Percentiles rank a stretch among this genome's conserved stretches.
phyloP scores from a whole-genome alignment of 371 early-diverging fungal genomes.

The Mucor piriformis region DNA sequence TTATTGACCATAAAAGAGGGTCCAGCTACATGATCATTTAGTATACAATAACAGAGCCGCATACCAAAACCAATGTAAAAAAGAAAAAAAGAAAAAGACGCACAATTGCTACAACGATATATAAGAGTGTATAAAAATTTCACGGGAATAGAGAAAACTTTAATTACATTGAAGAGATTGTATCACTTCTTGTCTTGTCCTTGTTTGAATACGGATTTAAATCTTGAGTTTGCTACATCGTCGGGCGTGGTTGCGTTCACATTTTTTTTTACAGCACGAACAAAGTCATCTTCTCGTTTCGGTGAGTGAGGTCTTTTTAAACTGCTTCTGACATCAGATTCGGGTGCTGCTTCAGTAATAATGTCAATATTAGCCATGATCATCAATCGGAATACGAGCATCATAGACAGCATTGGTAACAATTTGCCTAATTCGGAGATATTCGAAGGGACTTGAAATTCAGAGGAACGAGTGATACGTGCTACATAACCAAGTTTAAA shows the following conservation, averaged over 20 bases:
- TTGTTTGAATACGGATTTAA: conserved; percentile 2
- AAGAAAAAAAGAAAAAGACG: too few species aligned
- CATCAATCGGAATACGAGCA: too few species aligned
- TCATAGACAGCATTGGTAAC: background rate
- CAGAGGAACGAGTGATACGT: background rate
- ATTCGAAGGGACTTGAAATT: background rate
- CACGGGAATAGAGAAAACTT: background rate
- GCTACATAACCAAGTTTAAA: conserved; percentile 3
- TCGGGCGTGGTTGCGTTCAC: background rate
- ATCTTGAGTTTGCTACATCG: background rate
- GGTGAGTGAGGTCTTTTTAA: too few species aligned
- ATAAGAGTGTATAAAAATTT: background rate
- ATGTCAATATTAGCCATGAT: too few species aligned
- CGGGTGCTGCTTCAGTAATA: too few species aligned
- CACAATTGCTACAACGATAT: too few species aligned
- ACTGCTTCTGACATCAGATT: too few species aligned
- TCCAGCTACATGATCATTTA: conserved; percentile 1
- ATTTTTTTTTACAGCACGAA: background rate
- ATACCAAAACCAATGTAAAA: background rate
- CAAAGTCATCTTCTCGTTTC: background rate
- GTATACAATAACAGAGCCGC: background rate
- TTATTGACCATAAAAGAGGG: background rate
- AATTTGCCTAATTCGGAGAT: background rate
- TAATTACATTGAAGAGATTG: background rate
- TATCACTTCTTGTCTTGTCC: background rate